Base-by-base conservation (phyloP, 2,329 filamentous ascomycete genomes). In the Ceratocystis eucalypticola region DNA sequence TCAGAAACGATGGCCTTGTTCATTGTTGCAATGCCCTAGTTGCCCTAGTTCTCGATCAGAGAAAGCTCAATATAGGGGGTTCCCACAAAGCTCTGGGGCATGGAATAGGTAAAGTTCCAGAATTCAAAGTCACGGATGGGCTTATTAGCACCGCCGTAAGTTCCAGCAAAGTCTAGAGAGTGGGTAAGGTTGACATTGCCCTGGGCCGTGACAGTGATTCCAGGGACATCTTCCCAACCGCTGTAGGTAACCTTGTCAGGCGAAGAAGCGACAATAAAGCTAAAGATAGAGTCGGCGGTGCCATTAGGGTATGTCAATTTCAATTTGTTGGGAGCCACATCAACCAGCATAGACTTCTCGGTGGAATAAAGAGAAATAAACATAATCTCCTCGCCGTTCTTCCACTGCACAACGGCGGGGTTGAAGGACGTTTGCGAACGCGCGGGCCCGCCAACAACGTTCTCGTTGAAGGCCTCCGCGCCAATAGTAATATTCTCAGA, bases 361-460 rank as follows among this genome's bases (percentile, higher is more conserved):
- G 75, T 76, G 0, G 77, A 74, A 66, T 76, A 77, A n/a, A 76
- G 71, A 66, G 71, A 71, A 12, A 73, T 70, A 8, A 71, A 74
- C 0, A 70, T 70, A 6, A 74, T 72, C 62, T 77, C 75, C 22
- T 71, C 70, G 3, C 75, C 76, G 3, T 76, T 77, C 17, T 76
- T 71, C 84, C 84, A 87, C 70, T 87, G 84, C 0, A 83, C 77
- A 5, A 86, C 80, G 0, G 81, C 80, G 0, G 84, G 84, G 67
- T 81, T 85, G 72, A 84, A 87, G 0, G 80, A 78, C 5, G 72
- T 76, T 4, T 78, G 77, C 55, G 80, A 81, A 63, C 77, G 76
- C 1, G 78, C 76, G 4, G 80, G 79, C 0, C 84, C 84, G 8
- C 84, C 84, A 5, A 85, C 72, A 1, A 79, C 77, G 53, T 77